Percentiles rank a stretch among this genome's conserved stretches.
Evolutionary conservation across 148 eudicot species (phyloP).

Genomic region (Nepenthes gracilis): DNA sequence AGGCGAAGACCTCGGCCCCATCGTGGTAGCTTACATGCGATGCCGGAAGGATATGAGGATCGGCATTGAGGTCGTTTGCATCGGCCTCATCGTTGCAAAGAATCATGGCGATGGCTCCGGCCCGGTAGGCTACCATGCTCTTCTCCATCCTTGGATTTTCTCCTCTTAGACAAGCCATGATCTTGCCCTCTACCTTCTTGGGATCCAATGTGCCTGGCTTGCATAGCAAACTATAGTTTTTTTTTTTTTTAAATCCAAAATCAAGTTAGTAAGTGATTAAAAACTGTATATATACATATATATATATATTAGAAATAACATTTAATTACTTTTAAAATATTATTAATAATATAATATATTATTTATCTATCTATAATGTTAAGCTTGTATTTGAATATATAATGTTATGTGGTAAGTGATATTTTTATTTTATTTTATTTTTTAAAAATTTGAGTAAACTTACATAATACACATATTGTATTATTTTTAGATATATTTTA

Average conservation of each 20-base stretch:
- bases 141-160: slow-evolving; percentile 29
- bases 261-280: not conserved
- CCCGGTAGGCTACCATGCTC: slow-evolving; percentile 28
- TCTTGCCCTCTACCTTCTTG: slow-evolving; percentile 53
- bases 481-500: too few species aligned
- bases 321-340: too few species aligned
- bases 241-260: slow-evolving; percentile 7
- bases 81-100: slow-evolving; percentile 36
- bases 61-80: slow-evolving; percentile 37
- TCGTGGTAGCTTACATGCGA: slow-evolving; percentile 43
- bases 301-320: not conserved
- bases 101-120: slow-evolving; percentile 67
- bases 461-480: too few species aligned
- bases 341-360: too few species aligned
- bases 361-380: not conserved
- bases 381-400: too few species aligned
- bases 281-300: too few species aligned
- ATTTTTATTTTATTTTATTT: too few species aligned
- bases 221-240: slow-evolving; percentile 30
- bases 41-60: slow-evolving; percentile 52
- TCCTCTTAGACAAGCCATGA: slow-evolving; percentile 58
- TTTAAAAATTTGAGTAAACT: too few species aligned
- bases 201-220: slow-evolving; percentile 32
- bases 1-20: slow-evolving; percentile 29
- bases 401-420: too few species aligned